Evolutionary conservation across 176 grass and related monocot genomes (phyloP).

Genomic region (Elymus sibiricus): DNA sequence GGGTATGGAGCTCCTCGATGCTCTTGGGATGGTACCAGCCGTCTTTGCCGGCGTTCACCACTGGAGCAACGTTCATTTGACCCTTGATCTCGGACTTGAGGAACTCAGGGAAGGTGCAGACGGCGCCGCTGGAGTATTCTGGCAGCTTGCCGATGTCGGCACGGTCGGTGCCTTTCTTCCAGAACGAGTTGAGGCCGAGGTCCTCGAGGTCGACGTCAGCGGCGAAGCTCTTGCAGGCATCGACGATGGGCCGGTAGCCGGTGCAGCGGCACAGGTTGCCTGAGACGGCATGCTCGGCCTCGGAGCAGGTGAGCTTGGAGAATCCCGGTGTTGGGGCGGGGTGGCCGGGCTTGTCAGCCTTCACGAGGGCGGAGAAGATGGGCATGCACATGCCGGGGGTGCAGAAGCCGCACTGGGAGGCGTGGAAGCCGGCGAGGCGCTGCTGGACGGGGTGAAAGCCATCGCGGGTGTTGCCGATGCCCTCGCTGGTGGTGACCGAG

Average conservation of each 20-base stretch:
- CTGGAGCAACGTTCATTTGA: background rate
- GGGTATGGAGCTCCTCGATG: constrained; percentile 41
- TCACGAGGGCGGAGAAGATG: constrained; percentile 63
- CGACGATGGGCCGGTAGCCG: constrained; percentile 63
- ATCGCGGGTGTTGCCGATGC: constrained; percentile 59
- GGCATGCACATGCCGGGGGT: constrained; percentile 85
- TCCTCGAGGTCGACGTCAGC: constrained; percentile 33
- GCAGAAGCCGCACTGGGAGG: constrained; percentile 89
- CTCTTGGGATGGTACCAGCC: constrained; percentile 53
- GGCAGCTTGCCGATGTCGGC: constrained; percentile 36
- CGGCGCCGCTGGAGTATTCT: background rate
- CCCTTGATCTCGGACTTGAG: constrained; percentile 66
- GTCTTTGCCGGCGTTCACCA: background rate
- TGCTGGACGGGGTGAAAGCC: constrained; percentile 70
- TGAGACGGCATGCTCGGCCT: constrained; percentile 62
- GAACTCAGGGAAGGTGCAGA: constrained; percentile 70
- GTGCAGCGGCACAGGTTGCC: constrained; percentile 88
- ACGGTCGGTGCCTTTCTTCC: constrained; percentile 42
- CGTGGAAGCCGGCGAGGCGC: constrained; percentile 68
- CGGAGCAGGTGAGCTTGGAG: constrained; percentile 48
- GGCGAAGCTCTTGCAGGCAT: background rate
- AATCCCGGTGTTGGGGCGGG: constrained; percentile 35
- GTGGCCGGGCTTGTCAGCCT: constrained; percentile 44
- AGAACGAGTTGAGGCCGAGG: constrained; percentile 74
- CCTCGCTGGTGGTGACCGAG: constrained; percentile 77